These are phyloP conservation scores for Teunomyces tritomae DNA, from an alignment of 805 yeast species.

Conservation along the genomic window DNA sequence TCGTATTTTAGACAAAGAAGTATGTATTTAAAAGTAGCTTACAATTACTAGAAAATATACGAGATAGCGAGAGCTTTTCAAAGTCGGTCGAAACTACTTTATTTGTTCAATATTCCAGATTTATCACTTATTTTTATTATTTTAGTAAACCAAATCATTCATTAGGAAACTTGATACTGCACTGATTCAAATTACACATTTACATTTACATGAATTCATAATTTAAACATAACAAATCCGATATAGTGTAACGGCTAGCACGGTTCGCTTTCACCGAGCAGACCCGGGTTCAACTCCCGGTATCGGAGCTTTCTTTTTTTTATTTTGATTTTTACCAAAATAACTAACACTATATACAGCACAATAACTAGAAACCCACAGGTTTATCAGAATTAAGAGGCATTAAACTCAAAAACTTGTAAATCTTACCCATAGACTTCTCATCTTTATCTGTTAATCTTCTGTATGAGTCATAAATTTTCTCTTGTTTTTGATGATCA, in stretches of 20 bases:
- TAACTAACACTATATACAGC: not conserved
- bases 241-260: constrained; percentile 82
- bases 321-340: not conserved
- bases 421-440: constrained; percentile 70
- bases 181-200: no score
- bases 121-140: no score
- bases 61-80: no score
- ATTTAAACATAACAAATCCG: constrained; percentile 38
- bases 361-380: constrained; percentile 48
- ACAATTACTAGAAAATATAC: no score
- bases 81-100: no score
- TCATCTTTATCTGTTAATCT: constrained; percentile 62
- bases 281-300: constrained; percentile 88
- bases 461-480: constrained; percentile 54
- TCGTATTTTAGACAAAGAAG: no score
- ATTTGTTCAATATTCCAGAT: no score
- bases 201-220: no score
- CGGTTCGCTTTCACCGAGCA: constrained; percentile 85
- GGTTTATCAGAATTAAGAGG: constrained; percentile 46
- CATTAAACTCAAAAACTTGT: constrained; percentile 66
- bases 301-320: constrained; percentile 52
- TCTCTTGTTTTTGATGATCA: constrained; percentile 46
- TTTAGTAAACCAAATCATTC: no score
- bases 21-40: no score
- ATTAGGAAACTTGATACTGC: no score